phyloP scores from a whole-genome alignment of 768 basidiomycete genomes.

The Paxillus rubicundulus region DNA sequence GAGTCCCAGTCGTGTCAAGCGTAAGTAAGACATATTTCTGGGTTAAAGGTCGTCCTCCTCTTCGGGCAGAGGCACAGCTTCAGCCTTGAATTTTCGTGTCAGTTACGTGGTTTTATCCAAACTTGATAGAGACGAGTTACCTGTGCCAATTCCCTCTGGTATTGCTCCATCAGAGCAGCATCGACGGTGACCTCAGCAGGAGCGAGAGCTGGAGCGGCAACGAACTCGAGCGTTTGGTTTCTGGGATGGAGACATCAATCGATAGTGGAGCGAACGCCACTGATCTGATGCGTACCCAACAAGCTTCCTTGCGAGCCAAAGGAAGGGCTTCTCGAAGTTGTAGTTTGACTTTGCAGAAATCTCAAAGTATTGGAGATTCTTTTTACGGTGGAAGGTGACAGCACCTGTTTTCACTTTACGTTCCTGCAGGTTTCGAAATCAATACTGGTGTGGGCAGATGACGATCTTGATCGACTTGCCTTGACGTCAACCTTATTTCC shows the following conservation, averaged over 20 bases:
- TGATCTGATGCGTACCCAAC: conserved; percentile 67
- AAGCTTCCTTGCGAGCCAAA: conserved; percentile 97
- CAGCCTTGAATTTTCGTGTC: conserved; percentile 54
- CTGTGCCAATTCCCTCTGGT: conserved; percentile 70
- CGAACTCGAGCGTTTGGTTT: conserved; percentile 87
- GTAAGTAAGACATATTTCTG: conserved; percentile 15
- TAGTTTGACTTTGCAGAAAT: conserved; percentile 99
- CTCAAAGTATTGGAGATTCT: conserved; percentile 99
- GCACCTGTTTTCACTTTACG: conserved; percentile 99
- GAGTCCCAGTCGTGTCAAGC: conserved; percentile 19
- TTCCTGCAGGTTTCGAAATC: conserved; percentile 56
- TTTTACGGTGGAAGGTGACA: conserved; percentile 99
- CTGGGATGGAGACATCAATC: conserved; percentile 38
- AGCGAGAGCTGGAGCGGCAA: conserved; percentile 92
- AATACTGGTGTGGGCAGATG: conserved; percentile 1
- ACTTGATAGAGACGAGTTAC: conserved; percentile 37
- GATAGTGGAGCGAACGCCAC: background rate
- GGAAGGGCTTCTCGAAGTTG: conserved; percentile 99
- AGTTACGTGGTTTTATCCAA: background rate
- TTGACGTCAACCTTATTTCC: conserved; percentile 99
- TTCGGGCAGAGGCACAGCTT: conserved; percentile 91
- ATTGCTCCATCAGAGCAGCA: conserved; percentile 69
- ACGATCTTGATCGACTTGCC: conserved; percentile 45
- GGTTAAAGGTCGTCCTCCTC: conserved; percentile 86
- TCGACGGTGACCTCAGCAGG: conserved; percentile 93